Evolutionary conservation across 306 rosid genomes (phyloP), one percentile per base, ranked within the genome.

Genomic region (Rosa chinensis): DNA sequence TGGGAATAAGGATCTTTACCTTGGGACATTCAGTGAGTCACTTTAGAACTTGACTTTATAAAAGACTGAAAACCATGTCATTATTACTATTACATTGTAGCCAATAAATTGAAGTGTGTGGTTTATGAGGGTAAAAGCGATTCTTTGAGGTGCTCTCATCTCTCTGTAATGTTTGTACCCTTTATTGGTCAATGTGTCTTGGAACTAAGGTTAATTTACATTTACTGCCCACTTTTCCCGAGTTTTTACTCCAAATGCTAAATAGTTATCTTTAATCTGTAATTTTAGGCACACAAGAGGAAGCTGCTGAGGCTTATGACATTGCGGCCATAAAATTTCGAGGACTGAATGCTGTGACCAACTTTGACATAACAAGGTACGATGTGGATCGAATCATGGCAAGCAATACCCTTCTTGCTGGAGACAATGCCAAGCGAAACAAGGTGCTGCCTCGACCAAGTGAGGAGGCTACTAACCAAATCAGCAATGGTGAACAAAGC

Each of bases 291-390:
- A 92, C 97, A 9, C 98, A 94, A 88, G 98, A 94, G 86, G 97
- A 94, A 85, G 98, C 98, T 44, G 98, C 98, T 5, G 98, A 94
- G 79, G 97, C 98, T 48, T 94, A 94, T 12, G 98, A 94, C 78
- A 81, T 94, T 53, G 97, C 98, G 3, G 98, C 98, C 49, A 94
- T 94, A 62, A 94, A 94, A 81, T 92, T 94, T 73, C 77, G 98
- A 44, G 98, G 98, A 66, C 79, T 83, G 8, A 90, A 88, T 84
- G 97, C 98, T 4, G 98, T 94, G 3, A 94, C 98, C 9, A 94
- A 94, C 87, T 94, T 94, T 35, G 93, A 90, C 70, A 89, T 94
- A 50, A 86, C 97, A 79, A 89, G 94, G 84, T 94, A 94, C 44
- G 96, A 90, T 74, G 98, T 92, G 66, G 97, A 94, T 48, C 85